Evolutionary conservation across 2,329 filamentous ascomycete genomes (phyloP).

Genomic region (Calonectria multiphialidica): DNA sequence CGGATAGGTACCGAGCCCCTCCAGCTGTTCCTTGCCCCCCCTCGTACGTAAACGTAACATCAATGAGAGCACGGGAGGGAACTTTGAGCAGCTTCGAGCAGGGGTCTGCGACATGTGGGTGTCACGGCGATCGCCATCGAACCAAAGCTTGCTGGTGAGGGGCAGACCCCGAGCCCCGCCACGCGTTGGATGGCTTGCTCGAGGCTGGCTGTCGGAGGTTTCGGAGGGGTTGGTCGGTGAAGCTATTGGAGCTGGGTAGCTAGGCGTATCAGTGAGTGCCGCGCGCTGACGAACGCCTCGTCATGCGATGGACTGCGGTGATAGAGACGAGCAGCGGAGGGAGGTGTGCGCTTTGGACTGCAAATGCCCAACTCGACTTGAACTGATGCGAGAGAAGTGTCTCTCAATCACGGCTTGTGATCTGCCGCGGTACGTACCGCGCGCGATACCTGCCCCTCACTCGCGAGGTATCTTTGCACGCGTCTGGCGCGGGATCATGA

Average conservation of each 20-base stretch:
- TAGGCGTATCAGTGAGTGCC: background rate
- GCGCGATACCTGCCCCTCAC: slow-evolving; percentile 12
- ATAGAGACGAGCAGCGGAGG: background rate
- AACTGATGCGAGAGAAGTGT: background rate
- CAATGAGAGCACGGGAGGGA: background rate
- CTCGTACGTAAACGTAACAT: slow-evolving; percentile 11
- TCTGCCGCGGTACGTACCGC: slow-evolving; percentile 7
- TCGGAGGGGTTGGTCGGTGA: slow-evolving; percentile 22
- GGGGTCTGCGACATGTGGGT: slow-evolving; percentile 39
- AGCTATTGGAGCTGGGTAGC: background rate
- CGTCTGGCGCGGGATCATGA: background rate
- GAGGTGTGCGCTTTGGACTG: background rate
- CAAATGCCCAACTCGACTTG: background rate
- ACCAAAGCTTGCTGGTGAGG: slow-evolving; percentile 22
- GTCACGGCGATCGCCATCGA: slow-evolving; percentile 23
- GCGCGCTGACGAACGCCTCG: background rate
- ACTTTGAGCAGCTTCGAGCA: slow-evolving; percentile 19
- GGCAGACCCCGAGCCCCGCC: slow-evolving; percentile 14
- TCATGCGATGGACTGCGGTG: background rate
- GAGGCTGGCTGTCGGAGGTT: background rate
- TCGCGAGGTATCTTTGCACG: background rate
- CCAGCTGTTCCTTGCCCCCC: slow-evolving; percentile 18
- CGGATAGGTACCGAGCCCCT: slow-evolving; percentile 37
- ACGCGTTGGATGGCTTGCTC: slow-evolving; percentile 2
- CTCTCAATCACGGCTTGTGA: background rate